These are phyloP conservation scores for Salinomyces thailandicus DNA, from an alignment of 2,329 filamentous ascomycete genomes.

Conservation along the genomic window DNA sequence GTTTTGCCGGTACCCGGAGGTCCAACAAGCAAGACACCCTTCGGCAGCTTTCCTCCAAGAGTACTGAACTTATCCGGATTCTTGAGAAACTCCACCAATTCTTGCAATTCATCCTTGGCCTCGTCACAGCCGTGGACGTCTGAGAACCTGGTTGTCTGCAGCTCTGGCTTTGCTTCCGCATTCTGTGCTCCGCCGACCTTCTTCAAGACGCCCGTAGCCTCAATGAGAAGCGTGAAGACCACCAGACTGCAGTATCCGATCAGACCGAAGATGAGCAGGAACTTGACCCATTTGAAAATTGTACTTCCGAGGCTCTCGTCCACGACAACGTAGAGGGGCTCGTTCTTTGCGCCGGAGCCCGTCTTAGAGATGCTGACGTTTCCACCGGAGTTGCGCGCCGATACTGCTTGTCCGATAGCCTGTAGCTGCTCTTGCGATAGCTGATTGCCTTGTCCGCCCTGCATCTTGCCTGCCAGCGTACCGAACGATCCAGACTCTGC, in stretches of 20 bases:
- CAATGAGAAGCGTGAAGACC: slow-evolving; percentile 69
- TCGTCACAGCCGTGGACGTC: slow-evolving; percentile 97
- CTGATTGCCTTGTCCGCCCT: slow-evolving; percentile 28
- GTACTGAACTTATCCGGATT: slow-evolving; percentile 89
- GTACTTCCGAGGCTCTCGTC: slow-evolving; percentile 73
- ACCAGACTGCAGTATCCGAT: slow-evolving; percentile 71
- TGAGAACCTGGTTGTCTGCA: slow-evolving; percentile 80
- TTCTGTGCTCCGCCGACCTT: slow-evolving; percentile 61
- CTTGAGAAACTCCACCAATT: slow-evolving; percentile 91
- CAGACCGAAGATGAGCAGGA: slow-evolving; percentile 66
- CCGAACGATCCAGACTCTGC: slow-evolving; percentile 26
- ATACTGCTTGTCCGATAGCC: slow-evolving; percentile 71
- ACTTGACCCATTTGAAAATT: slow-evolving; percentile 88
- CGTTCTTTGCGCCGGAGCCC: slow-evolving; percentile 61
- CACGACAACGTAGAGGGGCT: slow-evolving; percentile 90
- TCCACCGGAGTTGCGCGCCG: slow-evolving; percentile 57
- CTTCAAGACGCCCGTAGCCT: slow-evolving; percentile 68
- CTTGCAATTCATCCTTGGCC: slow-evolving; percentile 94
- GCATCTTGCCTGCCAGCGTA: slow-evolving; percentile 18
- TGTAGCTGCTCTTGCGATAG: slow-evolving; percentile 57
- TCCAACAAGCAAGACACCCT: slow-evolving; percentile 88
- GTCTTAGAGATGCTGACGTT: slow-evolving; percentile 48
- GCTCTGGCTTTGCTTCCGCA: slow-evolving; percentile 82
- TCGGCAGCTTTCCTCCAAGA: slow-evolving; percentile 90
- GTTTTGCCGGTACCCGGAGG: slow-evolving; percentile 98